Evolutionary conservation across 208 protist species (phyloP), one percentile per base, ranked within the genome.

Genomic region (Crithidia fasciculata): DNA sequence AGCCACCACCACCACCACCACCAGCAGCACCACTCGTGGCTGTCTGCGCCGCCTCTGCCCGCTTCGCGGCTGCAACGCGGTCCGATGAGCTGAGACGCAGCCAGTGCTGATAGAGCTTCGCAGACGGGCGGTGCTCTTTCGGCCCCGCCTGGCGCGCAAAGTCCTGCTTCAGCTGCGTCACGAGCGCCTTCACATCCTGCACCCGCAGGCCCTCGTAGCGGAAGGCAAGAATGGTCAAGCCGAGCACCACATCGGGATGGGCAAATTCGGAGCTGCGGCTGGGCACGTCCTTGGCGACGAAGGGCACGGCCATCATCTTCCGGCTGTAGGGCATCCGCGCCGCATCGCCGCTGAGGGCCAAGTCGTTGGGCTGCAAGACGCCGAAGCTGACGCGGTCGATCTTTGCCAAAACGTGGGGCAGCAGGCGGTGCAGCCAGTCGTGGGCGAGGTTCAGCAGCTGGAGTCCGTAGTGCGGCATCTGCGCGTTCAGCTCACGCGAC

Each of bases 241-340:
- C 95, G 72, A 98, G 86, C 61, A 98, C 91, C 13, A 98, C 95
- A 68, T 98, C 96, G 13, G 96, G 96, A 67, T 98, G 96, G 9
- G 96, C 95, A 66, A 99, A 98, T 84, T 99, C 97, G 61, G 89
- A 96, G 55, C 90, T 93, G 50, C 85, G 83, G 49, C 93, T 98
- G 28, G 97, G 97, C 41, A 98, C 93, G 59, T 99, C 97, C 85
- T 99, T 99, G 58, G 96, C 97, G 52, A 99, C 94, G 72, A 99
- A 99, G 2, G 97, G 97, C 8, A 99, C 85, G 3, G 96, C 96
- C 74, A 95, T 94, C 72, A 97, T 72, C 56, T 78, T 73, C 3
- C 95, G 88, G 65, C 91, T 93, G 58, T 85, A 82, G 6, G 96
- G 95, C 81, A 96, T 96, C 37, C 50, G 72, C 19, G 75, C 72